These are phyloP conservation scores for Byssoonygena ceratinophila DNA, from an alignment of 2,329 filamentous ascomycete genomes.

Conservation along the genomic window DNA sequence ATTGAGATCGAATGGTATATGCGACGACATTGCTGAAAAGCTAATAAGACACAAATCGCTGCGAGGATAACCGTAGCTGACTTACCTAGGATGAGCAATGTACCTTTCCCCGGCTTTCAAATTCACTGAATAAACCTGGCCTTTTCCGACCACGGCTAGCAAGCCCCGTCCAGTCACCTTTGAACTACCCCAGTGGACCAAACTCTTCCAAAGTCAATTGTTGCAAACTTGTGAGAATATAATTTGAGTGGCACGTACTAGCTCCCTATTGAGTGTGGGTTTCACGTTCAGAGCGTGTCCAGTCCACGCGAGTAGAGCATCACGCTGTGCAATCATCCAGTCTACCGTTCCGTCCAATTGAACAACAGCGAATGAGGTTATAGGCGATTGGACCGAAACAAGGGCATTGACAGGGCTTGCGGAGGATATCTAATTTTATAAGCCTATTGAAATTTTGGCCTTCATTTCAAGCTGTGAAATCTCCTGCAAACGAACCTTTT, in stretches of 20 bases:
- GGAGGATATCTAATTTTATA: constrained; percentile 56
- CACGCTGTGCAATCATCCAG: constrained; percentile 84
- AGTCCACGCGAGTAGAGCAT: constrained; percentile 90
- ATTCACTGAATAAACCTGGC: constrained; percentile 78
- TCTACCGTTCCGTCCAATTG: constrained; percentile 88
- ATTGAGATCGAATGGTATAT: constrained; percentile 64
- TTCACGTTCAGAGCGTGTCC: constrained; percentile 71
- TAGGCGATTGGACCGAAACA: constrained; percentile 75
- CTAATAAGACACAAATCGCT: constrained; percentile 12
- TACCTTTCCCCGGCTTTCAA: constrained; percentile 78
- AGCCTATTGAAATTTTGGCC: neutral
- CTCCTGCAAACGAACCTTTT: constrained; percentile 41
- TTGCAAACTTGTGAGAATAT: neutral
- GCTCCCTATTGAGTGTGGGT: constrained; percentile 61
- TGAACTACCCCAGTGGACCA: constrained; percentile 87
- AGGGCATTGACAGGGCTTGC: constrained; percentile 79
- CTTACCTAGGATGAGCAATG: constrained; percentile 66
- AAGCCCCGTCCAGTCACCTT: constrained; percentile 79
- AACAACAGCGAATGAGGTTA: constrained; percentile 76
- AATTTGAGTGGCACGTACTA: constrained; percentile 40
- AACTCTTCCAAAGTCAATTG: constrained; percentile 42
- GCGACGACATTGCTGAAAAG: constrained; percentile 66
- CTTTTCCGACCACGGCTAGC: constrained; percentile 70
- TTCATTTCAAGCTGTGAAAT: neutral
- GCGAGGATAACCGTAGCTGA: neutral